phyloP scores from a whole-genome alignment of 2,329 filamentous ascomycete species.

The Penicillium sumatraense region DNA sequence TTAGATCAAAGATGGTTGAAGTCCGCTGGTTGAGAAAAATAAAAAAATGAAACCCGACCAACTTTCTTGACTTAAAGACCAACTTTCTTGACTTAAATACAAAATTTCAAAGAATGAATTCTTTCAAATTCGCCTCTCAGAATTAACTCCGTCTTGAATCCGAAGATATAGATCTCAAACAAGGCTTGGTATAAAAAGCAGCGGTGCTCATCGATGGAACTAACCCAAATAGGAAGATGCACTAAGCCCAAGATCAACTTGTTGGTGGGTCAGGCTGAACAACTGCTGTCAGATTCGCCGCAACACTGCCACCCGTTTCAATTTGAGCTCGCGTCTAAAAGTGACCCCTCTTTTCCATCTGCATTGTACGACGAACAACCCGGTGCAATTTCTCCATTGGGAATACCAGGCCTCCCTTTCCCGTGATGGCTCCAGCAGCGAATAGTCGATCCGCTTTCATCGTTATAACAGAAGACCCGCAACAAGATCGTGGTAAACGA shows the following conservation, averaged over 20 bases:
- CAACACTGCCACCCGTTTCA: background rate
- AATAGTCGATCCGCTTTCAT: constrained; percentile 18
- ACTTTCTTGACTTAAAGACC: too few relatives aligned
- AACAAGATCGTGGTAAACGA: constrained; percentile 15
- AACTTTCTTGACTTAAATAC: too few relatives aligned
- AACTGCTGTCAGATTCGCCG: constrained; percentile 2
- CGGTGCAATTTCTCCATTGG: constrained; percentile 8
- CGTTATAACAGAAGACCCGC: constrained; percentile 22
- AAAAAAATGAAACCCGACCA: background rate
- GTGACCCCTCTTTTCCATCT: background rate
- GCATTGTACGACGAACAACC: background rate
- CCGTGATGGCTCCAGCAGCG: background rate
- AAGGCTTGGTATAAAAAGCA: background rate
- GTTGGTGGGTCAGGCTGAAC: constrained; percentile 20
- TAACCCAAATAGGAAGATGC: constrained; percentile 36
- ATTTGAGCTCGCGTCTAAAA: background rate
- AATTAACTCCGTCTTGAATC: background rate
- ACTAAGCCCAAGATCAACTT: constrained; percentile 13
- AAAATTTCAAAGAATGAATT: too few relatives aligned
- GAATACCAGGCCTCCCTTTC: background rate
- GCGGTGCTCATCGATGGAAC: constrained; percentile 4
- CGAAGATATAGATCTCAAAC: background rate
- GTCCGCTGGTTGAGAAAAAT: too few relatives aligned
- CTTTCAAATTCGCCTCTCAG: too few relatives aligned
- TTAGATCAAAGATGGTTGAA: background rate